Conservation (phyloP, 805 yeast genomes). For the Spathaspora hagerdaliae region DNA sequence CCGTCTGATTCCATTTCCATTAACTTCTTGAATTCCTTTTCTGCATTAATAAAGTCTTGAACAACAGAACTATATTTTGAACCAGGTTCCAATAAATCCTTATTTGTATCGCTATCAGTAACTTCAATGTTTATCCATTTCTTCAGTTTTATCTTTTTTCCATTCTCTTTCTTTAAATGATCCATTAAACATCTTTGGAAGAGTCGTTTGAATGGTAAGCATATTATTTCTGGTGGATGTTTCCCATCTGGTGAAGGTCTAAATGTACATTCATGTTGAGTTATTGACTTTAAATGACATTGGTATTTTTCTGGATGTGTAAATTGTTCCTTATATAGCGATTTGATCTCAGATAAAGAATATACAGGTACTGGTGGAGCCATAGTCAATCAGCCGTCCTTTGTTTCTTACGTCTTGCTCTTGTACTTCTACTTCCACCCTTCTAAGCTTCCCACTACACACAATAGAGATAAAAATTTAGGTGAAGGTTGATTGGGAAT, state of each 20-base stretch:
- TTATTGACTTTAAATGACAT: conserved; percentile 30
- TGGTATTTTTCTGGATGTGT: conserved; percentile 26
- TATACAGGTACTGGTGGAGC: conserved; percentile 44
- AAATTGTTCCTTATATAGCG: conserved; percentile 22
- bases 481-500: too few relatives aligned
- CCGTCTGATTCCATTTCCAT: conserved; percentile 20
- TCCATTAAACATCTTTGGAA: conserved; percentile 38
- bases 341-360: conserved; percentile 23
- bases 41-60: conserved; percentile 33
- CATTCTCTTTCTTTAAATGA: conserved; percentile 16
- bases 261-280: conserved; percentile 43
- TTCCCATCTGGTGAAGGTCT: conserved; percentile 15
- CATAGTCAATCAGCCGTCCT: conserved; percentile 17
- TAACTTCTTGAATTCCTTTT: conserved; percentile 30
- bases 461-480: too few relatives aligned
- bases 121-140: conserved; percentile 39
- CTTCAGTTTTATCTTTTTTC: conserved; percentile 20
- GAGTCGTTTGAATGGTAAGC: conserved; percentile 40
- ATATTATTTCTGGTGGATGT: conserved; percentile 31
- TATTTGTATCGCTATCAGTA: conserved; percentile 32
- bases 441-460: too few relatives aligned
- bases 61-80: conserved; percentile 22
- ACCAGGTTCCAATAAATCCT: conserved; percentile 16
- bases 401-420: not conserved
- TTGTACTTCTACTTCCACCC: too few relatives aligned